Conservation (phyloP, 805 yeast genomes). For the Saturnispora mendoncae region DNA sequence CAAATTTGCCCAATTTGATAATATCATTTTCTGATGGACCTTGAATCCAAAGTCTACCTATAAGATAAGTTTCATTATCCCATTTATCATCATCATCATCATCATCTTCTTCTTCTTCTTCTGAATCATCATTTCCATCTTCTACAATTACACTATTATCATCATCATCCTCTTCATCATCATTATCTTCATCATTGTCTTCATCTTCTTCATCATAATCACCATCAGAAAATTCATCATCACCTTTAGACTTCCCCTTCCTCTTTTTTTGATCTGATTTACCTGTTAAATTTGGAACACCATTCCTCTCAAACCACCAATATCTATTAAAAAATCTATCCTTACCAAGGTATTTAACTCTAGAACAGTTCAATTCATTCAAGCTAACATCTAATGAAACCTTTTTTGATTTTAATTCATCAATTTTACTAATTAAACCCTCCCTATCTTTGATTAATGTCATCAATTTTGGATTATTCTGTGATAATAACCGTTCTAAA, state of each 20-base stretch:
- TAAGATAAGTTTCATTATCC: slow-evolving; percentile 51
- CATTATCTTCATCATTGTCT: slow-evolving; percentile 33
- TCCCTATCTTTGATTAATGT: slow-evolving; percentile 38
- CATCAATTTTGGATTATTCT: slow-evolving; percentile 35
- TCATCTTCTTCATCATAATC: slow-evolving; percentile 31
- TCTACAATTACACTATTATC: slow-evolving; percentile 29
- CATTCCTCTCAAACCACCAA: slow-evolving; percentile 93
- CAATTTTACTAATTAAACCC: slow-evolving; percentile 32
- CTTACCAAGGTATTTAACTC: slow-evolving; percentile 67
- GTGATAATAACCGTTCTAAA: slow-evolving; percentile 32
- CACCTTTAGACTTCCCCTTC: slow-evolving; percentile 28
- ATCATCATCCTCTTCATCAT: slow-evolving; percentile 23
- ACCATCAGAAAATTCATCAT: slow-evolving; percentile 29
- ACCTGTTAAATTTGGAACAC: slow-evolving; percentile 44
- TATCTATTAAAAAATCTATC: slow-evolving; percentile 81
- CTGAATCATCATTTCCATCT: slow-evolving; percentile 14
- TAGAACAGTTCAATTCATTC: slow-evolving; percentile 64
- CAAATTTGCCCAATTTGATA: slow-evolving; percentile 30
- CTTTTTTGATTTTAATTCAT: slow-evolving; percentile 40
- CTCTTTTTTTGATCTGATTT: slow-evolving; percentile 12
- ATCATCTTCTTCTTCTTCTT: slow-evolving; percentile 30
- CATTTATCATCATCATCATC: slow-evolving; percentile 36
- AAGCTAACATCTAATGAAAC: slow-evolving; percentile 51
- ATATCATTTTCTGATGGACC: slow-evolving; percentile 62
- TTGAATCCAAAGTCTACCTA: slow-evolving; percentile 86